phyloP scores from a whole-genome alignment of 768 basidiomycete species.

The Chalciporus chontae region DNA sequence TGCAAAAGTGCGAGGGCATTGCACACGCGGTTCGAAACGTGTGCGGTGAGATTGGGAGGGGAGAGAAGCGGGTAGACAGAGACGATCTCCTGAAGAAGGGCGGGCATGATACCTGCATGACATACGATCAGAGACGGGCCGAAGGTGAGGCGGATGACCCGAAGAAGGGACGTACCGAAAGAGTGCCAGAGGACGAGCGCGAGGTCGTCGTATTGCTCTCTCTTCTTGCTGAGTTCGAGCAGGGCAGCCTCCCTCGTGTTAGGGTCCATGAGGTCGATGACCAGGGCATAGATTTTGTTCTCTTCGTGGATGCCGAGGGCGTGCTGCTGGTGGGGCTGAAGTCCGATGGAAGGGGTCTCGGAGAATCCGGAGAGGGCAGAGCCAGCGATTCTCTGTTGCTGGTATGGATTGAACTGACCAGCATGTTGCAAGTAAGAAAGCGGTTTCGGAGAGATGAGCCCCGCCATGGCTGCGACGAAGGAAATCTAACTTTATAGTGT shows the following conservation, averaged over 20 bases:
- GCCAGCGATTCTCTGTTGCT: slow-evolving; percentile 38
- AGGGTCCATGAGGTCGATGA: slow-evolving; percentile 83
- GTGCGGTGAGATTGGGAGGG: slow-evolving; percentile 93
- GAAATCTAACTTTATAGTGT: neutral
- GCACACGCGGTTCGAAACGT: slow-evolving; percentile 97
- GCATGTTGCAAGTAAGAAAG: slow-evolving; percentile 63
- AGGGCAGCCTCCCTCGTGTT: slow-evolving; percentile 84
- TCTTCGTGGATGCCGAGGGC: slow-evolving; percentile 59
- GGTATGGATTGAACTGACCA: slow-evolving; percentile 57
- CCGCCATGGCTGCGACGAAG: slow-evolving; percentile 44
- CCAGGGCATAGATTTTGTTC: slow-evolving; percentile 85
- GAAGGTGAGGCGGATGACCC: neutral
- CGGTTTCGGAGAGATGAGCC: slow-evolving; percentile 60
- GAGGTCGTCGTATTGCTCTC: slow-evolving; percentile 98
- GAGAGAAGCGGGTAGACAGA: slow-evolving; percentile 95
- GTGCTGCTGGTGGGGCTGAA: slow-evolving; percentile 53
- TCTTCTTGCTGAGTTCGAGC: slow-evolving; percentile 95
- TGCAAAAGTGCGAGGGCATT: slow-evolving; percentile 97
- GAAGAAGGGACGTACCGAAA: slow-evolving; percentile 60
- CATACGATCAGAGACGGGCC: neutral
- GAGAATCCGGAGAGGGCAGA: slow-evolving; percentile 43
- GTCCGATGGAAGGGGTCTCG: slow-evolving; percentile 57
- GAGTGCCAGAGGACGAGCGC: slow-evolving; percentile 98
- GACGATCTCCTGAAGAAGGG: slow-evolving; percentile 94
- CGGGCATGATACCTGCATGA: slow-evolving; percentile 88